Conservation (phyloP, 495 filamentous ascomycete genomes). For the Cenococcum geophilum region DNA sequence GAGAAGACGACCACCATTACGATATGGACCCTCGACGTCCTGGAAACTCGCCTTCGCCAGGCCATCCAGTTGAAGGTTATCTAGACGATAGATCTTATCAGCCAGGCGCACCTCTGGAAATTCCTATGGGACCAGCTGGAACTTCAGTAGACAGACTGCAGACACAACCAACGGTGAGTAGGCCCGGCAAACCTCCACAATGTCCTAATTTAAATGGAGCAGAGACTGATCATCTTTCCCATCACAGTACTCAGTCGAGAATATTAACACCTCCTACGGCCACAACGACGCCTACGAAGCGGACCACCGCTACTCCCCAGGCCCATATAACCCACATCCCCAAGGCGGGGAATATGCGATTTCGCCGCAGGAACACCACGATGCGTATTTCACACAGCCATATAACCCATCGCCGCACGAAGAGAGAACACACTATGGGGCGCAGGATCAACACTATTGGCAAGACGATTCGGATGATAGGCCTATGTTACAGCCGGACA, state of each 20-base stretch:
- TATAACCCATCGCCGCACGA: constrained; percentile 66
- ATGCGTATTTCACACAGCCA: constrained; percentile 76
- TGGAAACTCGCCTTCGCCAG: constrained; percentile 30
- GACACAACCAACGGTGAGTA: constrained; percentile 31
- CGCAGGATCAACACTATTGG: constrained; percentile 44
- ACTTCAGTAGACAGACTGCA: constrained; percentile 30
- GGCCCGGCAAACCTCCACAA: not conserved
- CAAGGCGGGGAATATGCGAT: constrained; percentile 60
- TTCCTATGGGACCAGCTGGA: constrained; percentile 33
- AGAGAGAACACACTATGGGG: constrained; percentile 52
- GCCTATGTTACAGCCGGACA: constrained; percentile 55
- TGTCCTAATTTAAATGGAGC: not conserved
- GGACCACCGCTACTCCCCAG: constrained; percentile 38
- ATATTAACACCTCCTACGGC: constrained; percentile 62
- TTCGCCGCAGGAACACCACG: constrained; percentile 76
- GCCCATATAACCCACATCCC: constrained; percentile 43
- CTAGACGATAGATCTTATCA: constrained; percentile 25
- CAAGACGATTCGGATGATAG: constrained; percentile 52
- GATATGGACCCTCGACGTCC: constrained; percentile 30
- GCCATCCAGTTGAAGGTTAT: constrained; percentile 26
- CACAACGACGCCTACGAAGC: constrained; percentile 61
- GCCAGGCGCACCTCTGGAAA: constrained; percentile 26
- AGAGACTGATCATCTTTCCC: constrained; percentile 3
- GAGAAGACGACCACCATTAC: constrained; percentile 23
- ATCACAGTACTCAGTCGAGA: constrained; percentile 69